Conservation (phyloP, 768 basidiomycete species). For the Megacollybia marginata region DNA sequence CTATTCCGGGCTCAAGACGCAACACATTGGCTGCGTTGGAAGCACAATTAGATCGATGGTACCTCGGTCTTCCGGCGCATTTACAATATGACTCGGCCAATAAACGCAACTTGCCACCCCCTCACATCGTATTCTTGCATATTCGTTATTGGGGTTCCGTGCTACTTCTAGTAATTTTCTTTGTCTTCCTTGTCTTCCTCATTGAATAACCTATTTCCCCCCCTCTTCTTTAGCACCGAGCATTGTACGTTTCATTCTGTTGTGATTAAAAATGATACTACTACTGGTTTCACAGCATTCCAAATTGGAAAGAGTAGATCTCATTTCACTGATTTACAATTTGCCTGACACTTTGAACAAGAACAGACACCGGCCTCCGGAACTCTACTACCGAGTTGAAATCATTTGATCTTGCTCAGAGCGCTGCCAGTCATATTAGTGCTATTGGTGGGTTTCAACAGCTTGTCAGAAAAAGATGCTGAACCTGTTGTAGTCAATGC, state of each 20-base stretch:
- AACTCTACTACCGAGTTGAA: constrained; percentile 48
- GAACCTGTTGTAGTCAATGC: constrained; percentile 36
- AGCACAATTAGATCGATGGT: constrained; percentile 67
- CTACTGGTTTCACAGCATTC: constrained; percentile 41
- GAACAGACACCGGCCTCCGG: constrained; percentile 35
- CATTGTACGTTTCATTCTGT: constrained; percentile 51
- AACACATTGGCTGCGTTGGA: constrained; percentile 49
- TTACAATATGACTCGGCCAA: constrained; percentile 54
- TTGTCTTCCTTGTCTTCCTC: not conserved
- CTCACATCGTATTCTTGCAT: constrained; percentile 62
- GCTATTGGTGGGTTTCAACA: constrained; percentile 38
- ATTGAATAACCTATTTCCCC: not conserved
- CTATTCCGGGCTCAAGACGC: constrained; percentile 40
- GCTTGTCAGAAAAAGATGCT: not conserved
- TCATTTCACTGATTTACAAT: not conserved
- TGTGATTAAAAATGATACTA: not conserved
- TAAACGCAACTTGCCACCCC: constrained; percentile 46
- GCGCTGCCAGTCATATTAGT: constrained; percentile 66
- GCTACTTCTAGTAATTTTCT: constrained; percentile 46
- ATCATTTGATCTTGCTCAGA: constrained; percentile 69
- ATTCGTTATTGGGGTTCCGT: constrained; percentile 73
- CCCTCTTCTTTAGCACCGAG: constrained; percentile 36
- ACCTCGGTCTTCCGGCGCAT: constrained; percentile 55
- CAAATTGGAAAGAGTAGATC: constrained; percentile 61
- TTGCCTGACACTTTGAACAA: constrained; percentile 9